Base-by-base conservation (phyloP, 2,329 filamentous ascomycete genomes). In the Arthrobotrys pseudoclavata region DNA sequence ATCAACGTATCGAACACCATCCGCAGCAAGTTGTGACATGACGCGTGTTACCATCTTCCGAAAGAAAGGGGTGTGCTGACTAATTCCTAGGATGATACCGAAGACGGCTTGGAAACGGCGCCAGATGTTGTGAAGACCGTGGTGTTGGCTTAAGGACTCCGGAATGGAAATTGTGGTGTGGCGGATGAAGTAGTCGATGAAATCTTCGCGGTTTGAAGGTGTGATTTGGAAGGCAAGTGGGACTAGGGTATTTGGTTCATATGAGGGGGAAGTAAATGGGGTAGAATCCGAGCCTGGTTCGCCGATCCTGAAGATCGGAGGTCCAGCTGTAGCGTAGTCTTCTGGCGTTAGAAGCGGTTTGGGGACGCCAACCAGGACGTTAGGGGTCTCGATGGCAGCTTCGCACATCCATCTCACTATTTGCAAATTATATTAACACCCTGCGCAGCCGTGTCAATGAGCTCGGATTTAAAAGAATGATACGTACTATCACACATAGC, bases 1-100 rank as follows among this genome's bases (percentile, higher is more conserved):
- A 82, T 98, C 96, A 13, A 92, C 91, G 87, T 93, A 98, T 81
- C 87, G 89, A 31, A 97, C 89, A 3, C 94, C 93, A 83, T 99
- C 95, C 3, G 89, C 89, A n/a, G 90, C 86, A 22, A 97, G 86
- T 57, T 91, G 87, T 60, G 85, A 85, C 83, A 97, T 89, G 81
- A 97, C 86, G 22, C 89, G 87, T 29, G 88, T 89, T 20, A 81
- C 79, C 79, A 93, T 96, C 18, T 86, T 86, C 24, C 93, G 89
- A 84, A 92, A 95, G 79, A 98, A 69, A 45, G 72, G 66, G 4
- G 68, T 52, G 22, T 76, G 34, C 24, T 76, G 72, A 57, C 64
- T 76, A 24, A 76, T 61, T 15, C 89, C 91, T 47, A 89, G 88
- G 52, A 95, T 87, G 3, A 95, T 88, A 1, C 87, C 84, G 84